These are phyloP conservation scores for Cryptomeria japonica DNA, from an alignment of 75 land plant species.

Conservation along the genomic window DNA sequence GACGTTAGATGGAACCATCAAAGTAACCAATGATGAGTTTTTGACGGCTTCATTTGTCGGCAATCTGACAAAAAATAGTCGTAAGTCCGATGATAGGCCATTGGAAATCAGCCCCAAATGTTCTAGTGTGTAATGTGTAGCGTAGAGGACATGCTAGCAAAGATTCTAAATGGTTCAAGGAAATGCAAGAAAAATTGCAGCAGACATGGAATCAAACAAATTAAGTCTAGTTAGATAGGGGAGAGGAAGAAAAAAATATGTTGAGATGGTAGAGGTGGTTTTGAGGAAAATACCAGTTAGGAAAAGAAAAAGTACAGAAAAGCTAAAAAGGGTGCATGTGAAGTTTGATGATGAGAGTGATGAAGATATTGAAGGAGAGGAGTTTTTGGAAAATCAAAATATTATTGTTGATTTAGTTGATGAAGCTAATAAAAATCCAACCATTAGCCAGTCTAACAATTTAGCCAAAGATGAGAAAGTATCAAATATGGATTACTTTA, in stretches of 20 bases:
- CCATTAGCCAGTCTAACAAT: background rate
- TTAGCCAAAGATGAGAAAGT: slow-evolving; percentile 43
- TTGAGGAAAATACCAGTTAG: slow-evolving; percentile 25
- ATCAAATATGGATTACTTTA: slow-evolving; percentile 83
- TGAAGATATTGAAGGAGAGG: slow-evolving; percentile 8
- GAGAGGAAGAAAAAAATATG: slow-evolving; percentile 22
- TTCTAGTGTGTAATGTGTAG: too few relatives aligned
- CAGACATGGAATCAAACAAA: too few relatives aligned
- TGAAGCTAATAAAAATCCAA: background rate
- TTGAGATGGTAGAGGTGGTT: slow-evolving; percentile 31
- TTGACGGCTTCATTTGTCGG: too few relatives aligned
- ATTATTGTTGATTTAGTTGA: background rate
- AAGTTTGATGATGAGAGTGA: slow-evolving; percentile 38
- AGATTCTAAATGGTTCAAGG: too few relatives aligned
- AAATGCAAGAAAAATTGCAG: too few relatives aligned
- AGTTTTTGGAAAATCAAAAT: slow-evolving; percentile 10
- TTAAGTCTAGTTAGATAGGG: slow-evolving; percentile 20
- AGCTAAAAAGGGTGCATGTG: slow-evolving; percentile 32
- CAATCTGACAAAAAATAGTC: too few relatives aligned
- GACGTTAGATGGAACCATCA: too few relatives aligned
- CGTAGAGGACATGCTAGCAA: too few relatives aligned
- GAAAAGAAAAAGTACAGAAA: slow-evolving; percentile 30
- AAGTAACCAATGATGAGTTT: too few relatives aligned
- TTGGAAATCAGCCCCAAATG: too few relatives aligned
- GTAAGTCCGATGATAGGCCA: too few relatives aligned